Percentiles rank a stretch among this genome's conserved stretches.
These are phyloP conservation scores for Pyrus hybrid DNA, from an alignment of 331 rosid species.

Conservation along the genomic window DNA sequence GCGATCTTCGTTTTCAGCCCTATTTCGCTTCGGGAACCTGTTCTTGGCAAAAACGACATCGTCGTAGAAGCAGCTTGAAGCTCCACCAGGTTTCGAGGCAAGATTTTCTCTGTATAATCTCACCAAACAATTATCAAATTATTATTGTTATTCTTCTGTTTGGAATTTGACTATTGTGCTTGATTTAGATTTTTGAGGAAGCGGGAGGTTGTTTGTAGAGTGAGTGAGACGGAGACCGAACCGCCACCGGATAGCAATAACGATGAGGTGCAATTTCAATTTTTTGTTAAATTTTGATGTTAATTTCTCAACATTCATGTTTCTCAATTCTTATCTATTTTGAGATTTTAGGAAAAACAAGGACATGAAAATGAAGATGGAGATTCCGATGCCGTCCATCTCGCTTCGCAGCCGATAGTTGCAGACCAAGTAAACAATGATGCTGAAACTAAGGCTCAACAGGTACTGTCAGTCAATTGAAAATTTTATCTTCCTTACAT, in stretches of 20 bases:
- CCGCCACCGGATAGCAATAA: slow-evolving; percentile 37
- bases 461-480: slow-evolving; percentile 31
- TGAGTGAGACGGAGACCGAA: slow-evolving; percentile 44
- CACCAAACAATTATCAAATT: neutral
- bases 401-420: slow-evolving; percentile 30
- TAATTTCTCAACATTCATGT: neutral
- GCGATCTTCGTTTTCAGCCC: slow-evolving; percentile 49
- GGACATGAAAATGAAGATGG: slow-evolving; percentile 33
- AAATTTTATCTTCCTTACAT: neutral
- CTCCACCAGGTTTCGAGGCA: slow-evolving; percentile 37
- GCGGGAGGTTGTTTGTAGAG: slow-evolving; percentile 52
- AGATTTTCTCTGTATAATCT: neutral
- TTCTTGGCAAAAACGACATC: slow-evolving; percentile 17
- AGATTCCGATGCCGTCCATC: slow-evolving; percentile 24
- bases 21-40: slow-evolving; percentile 19
- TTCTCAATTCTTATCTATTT: neutral
- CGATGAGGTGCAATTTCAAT: slow-evolving; percentile 42
- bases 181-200: slow-evolving; percentile 21
- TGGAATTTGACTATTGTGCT: neutral
- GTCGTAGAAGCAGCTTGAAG: slow-evolving; percentile 25
- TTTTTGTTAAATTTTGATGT: neutral
- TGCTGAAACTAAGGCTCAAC: slow-evolving; percentile 47
- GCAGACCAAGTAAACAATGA: slow-evolving; percentile 35
- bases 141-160: neutral
- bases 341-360: slow-evolving; percentile 34